A percentile compares a stretch with the other conserved stretches of the same genome.
Conservation (phyloP, 2,329 filamentous ascomycete species). For the Colletotrichum gloeosporioides region DNA sequence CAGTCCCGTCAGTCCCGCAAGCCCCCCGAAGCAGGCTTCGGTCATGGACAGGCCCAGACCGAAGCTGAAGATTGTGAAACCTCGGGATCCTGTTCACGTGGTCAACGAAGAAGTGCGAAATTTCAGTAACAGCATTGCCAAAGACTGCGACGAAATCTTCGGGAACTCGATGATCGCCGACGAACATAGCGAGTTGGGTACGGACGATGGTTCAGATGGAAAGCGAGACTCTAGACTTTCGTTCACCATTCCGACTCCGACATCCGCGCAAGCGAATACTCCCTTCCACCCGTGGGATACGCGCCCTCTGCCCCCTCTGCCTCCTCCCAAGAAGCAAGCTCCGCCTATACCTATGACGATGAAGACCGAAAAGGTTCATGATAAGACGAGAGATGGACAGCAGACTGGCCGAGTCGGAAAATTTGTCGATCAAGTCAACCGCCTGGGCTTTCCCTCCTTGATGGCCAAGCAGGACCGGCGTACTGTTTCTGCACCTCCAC, state of each 20-base stretch:
- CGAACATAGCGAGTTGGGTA: constrained; percentile 30
- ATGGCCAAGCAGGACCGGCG: constrained; percentile 48
- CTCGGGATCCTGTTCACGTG: constrained; percentile 27
- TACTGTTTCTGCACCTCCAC: constrained; percentile 56
- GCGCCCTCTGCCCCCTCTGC: constrained; percentile 58
- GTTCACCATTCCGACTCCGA: constrained; percentile 41
- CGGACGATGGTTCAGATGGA: constrained; percentile 35
- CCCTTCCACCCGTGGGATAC: constrained; percentile 46
- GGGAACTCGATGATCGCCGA: constrained; percentile 64
- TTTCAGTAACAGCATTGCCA: constrained; percentile 83
- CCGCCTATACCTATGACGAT: background rate
- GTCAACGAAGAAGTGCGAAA: constrained; percentile 80
- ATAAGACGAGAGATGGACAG: background rate
- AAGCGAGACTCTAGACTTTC: constrained; percentile 46
- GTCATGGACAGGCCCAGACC: constrained; percentile 23
- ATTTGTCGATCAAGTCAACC: constrained; percentile 23
- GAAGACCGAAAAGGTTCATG: background rate
- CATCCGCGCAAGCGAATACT: constrained; percentile 31
- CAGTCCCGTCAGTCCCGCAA: background rate
- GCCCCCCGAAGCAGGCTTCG: constrained; percentile 3
- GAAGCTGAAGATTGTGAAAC: constrained; percentile 27
- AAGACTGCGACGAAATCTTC: constrained; percentile 88
- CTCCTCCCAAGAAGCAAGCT: constrained; percentile 26
- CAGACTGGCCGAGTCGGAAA: constrained; percentile 18
- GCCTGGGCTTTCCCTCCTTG: constrained; percentile 34